Evolutionary conservation across 495 filamentous ascomycete species (phyloP).

Genomic region (Aspergillus nanangensis): DNA sequence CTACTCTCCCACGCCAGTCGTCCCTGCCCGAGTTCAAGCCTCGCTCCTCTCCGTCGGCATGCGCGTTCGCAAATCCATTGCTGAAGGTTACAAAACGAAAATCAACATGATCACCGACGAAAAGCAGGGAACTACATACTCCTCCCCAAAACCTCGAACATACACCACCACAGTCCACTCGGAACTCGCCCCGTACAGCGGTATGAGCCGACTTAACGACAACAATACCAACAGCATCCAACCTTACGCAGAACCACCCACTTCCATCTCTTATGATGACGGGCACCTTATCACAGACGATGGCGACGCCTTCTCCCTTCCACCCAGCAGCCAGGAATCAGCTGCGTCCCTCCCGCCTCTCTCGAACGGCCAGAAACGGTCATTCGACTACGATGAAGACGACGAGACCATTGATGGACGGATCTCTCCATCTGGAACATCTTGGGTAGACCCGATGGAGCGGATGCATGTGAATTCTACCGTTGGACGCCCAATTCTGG

Average conservation of each 20-base stretch:
- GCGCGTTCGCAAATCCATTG: slow-evolving; percentile 85
- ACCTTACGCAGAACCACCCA: slow-evolving; percentile 11
- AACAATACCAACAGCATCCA: slow-evolving; percentile 32
- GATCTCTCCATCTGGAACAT: not conserved
- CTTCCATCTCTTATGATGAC: slow-evolving; percentile 4
- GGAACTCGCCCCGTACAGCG: slow-evolving; percentile 74
- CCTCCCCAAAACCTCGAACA: slow-evolving; percentile 12
- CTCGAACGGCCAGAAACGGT: slow-evolving; percentile 14
- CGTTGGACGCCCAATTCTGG: slow-evolving; percentile 27
- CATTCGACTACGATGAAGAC: slow-evolving; percentile 14
- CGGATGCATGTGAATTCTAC: no score
- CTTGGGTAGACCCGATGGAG: not conserved
- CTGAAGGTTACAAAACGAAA: slow-evolving; percentile 84
- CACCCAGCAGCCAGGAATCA: slow-evolving; percentile 44
- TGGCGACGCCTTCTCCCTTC: slow-evolving; percentile 38
- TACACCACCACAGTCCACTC: slow-evolving; percentile 12
- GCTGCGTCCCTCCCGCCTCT: slow-evolving; percentile 10
- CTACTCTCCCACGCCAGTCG: slow-evolving; percentile 38
- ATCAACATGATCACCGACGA: slow-evolving; percentile 23
- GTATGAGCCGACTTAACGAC: slow-evolving; percentile 52
- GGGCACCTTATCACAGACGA: slow-evolving; percentile 26
- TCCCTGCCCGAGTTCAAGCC: slow-evolving; percentile 64
- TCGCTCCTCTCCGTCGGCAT: slow-evolving; percentile 85
- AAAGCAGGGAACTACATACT: slow-evolving; percentile 17
- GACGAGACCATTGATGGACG: not conserved